A percentile compares a stretch with the other conserved stretches of the same genome.
phyloP scores from a whole-genome alignment of 768 basidiomycete species.

The Melanogaster broomeanus region DNA sequence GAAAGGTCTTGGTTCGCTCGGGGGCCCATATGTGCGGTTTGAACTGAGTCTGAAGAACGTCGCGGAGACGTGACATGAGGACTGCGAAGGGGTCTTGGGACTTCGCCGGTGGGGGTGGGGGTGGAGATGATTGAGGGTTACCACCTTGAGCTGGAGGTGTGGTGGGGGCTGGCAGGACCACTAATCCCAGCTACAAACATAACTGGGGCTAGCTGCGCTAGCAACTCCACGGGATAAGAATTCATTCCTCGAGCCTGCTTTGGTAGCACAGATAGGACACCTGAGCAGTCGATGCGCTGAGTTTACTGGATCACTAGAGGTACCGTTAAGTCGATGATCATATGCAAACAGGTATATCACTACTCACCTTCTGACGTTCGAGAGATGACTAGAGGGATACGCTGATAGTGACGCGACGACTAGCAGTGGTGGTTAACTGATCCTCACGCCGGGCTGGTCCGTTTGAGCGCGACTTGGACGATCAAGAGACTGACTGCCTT shows the following conservation, averaged over 20 bases:
- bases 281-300: not conserved
- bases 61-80: conserved; percentile 64
- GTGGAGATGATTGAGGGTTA: conserved; percentile 24
- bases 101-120: conserved; percentile 30
- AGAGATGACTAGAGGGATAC: not conserved
- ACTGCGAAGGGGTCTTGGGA: conserved; percentile 61
- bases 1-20: conserved; percentile 73
- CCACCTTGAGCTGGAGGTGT: conserved; percentile 12
- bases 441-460: too few species aligned
- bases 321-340: too few species aligned
- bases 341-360: not conserved
- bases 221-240: conserved; percentile 87
- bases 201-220: conserved; percentile 87
- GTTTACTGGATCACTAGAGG: not conserved
- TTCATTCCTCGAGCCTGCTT: conserved; percentile 57
- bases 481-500: not conserved
- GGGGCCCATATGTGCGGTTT: conserved; percentile 73
- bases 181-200: conserved; percentile 94
- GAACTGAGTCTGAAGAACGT: conserved; percentile 63
- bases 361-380: not conserved
- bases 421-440: too few species aligned
- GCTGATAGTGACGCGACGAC: not conserved
- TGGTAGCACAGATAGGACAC: not conserved
- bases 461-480: too few species aligned
- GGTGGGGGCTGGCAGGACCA: conserved; percentile 16